Evolutionary conservation across 1,284 basidiomycete genomes (phyloP).

Genomic region (Ganoderma boninense): DNA sequence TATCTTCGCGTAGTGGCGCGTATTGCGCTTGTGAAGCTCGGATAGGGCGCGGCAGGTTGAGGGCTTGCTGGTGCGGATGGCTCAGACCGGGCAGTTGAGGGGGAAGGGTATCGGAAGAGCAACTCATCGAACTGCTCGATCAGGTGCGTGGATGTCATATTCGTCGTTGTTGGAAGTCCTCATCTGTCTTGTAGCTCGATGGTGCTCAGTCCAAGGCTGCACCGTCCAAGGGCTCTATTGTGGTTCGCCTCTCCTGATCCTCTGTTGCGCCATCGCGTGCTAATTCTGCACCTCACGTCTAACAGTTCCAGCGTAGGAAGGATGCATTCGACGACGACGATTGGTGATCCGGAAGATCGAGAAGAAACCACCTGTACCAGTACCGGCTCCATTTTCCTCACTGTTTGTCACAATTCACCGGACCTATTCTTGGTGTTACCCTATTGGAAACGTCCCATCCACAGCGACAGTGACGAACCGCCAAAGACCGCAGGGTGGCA

Average conservation of each 20-base stretch:
- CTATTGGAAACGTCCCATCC: background rate
- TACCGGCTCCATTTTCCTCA: slow-evolving; percentile 1
- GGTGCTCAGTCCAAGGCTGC: slow-evolving; percentile 64
- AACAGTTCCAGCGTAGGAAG: slow-evolving; percentile 75
- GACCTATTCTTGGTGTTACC: background rate
- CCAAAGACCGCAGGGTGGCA: slow-evolving; percentile 2
- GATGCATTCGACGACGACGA: slow-evolving; percentile 78
- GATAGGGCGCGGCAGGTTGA: slow-evolving; percentile 90
- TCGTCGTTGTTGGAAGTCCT: background rate
- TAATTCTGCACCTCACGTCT: background rate
- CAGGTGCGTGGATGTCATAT: slow-evolving; percentile 67
- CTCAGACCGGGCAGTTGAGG: slow-evolving; percentile 91
- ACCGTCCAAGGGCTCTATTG: slow-evolving; percentile 70
- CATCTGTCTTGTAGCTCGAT: slow-evolving; percentile 60
- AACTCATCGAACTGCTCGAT: slow-evolving; percentile 91
- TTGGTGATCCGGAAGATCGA: slow-evolving; percentile 43
- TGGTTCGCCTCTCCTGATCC: slow-evolving; percentile 55
- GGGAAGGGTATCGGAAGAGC: slow-evolving; percentile 86
- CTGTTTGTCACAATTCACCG: background rate
- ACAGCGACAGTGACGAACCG: background rate
- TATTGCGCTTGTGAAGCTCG: slow-evolving; percentile 92
- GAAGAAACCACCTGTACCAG: slow-evolving; percentile 3
- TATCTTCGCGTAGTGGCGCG: slow-evolving; percentile 66
- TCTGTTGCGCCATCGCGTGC: slow-evolving; percentile 1
- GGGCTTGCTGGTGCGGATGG: slow-evolving; percentile 88